Base-by-base conservation (phyloP, 805 yeast genomes). In the Lipomyces japonicus region DNA sequence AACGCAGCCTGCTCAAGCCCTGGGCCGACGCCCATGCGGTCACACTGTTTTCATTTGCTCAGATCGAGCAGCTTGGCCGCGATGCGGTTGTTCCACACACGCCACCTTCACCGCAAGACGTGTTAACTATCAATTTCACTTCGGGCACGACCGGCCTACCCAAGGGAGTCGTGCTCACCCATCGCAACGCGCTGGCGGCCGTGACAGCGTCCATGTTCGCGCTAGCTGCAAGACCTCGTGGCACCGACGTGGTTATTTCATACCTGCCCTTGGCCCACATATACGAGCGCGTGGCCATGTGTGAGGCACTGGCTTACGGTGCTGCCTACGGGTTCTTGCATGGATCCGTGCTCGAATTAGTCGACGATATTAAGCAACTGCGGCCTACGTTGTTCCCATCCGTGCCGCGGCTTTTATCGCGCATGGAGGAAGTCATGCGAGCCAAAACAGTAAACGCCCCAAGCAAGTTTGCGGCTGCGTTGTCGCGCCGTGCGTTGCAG, bases 121-220 rank as follows among this genome's bases (percentile, higher is more conserved):
- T 75, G 21, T 81, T 78, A 61, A 81, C 89, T 16, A 76, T 84
- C 44, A 78, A 83, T 4, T 83, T 83, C 64, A 84, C 90, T 2
- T 80, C 86, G 0, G 90, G 90, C 30, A 83, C 90, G 2, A 82
- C 89, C 1, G 88, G 88, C n/a, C 65, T 73, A 18, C 90, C 90
- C 36, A 83, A 84, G 66, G 90, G 90, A 46, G 89, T 80, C 10
- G 77, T 75, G 19, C 53, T 77, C 40, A 69, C 76, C 4, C 87
- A 83, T 45, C 66, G 68, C 10, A 75, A 74, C 26, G 59, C 58
- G 3, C 19, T 47, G 23, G 59, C 59, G 10, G 59, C 46, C 1
- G 18, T 52, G 43, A 37, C 48, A 23, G 31, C 39, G 6, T 4
- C 25, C 14, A 5, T 32, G 35, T 49, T 37, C 23, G 25, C 46